Evolutionary conservation across 2,329 filamentous ascomycete genomes (phyloP).

Genomic region (Hortaea werneckii): DNA sequence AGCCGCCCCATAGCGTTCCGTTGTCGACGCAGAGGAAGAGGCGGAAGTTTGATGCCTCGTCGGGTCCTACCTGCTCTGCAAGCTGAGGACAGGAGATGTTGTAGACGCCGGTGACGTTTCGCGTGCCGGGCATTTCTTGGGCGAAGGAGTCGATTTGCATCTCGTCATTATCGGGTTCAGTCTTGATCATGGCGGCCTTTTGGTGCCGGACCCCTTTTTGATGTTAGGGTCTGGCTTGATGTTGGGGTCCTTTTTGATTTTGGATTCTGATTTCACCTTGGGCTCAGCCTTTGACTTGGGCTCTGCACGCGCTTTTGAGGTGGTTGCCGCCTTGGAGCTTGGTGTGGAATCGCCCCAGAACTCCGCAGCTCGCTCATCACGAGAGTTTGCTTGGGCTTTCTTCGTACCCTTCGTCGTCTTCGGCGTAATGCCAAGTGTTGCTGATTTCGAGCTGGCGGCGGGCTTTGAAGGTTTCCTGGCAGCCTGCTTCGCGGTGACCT

Average conservation of each 20-base stretch:
- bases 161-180: constrained; percentile 10
- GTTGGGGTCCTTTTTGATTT: constrained; percentile 2
- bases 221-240: constrained; percentile 4
- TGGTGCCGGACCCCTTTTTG: constrained; percentile 1
- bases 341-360: constrained; percentile 10
- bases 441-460: background rate
- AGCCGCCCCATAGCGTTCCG: constrained; percentile 36
- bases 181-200: constrained; percentile 7
- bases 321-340: constrained; percentile 7
- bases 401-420: background rate
- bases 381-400: background rate
- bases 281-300: constrained; percentile 9
- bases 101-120: constrained; percentile 38
- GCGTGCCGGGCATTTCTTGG: constrained; percentile 2
- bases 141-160: constrained; percentile 11
- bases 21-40: constrained; percentile 31
- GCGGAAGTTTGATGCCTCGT: constrained; percentile 18
- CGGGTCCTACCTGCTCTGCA: constrained; percentile 7
- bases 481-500: background rate
- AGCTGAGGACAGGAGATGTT: constrained; percentile 22
- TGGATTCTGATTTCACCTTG: constrained; percentile 3
- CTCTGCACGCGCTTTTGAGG: constrained; percentile 6
- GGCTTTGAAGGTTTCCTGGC: background rate
- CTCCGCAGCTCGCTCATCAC: constrained; percentile 3
- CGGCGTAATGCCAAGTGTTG: background rate